Evolutionary conservation across 805 yeast genomes (phyloP), one percentile per base, ranked within the genome.

Genomic region (Pichia occidentalis): DNA sequence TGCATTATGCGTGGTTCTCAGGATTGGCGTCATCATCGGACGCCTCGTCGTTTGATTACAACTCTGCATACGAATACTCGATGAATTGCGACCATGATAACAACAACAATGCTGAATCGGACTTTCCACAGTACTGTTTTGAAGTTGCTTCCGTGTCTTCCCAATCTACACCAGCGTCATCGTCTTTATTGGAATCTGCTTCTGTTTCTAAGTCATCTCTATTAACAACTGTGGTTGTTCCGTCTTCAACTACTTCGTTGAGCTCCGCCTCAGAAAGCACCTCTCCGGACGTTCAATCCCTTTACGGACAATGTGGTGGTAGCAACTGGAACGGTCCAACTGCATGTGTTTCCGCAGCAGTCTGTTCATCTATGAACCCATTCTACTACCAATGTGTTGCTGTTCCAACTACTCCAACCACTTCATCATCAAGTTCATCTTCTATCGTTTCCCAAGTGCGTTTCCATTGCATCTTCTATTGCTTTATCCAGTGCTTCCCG

Each of bases 1-100:
- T 59, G 32, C 61, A 59, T 28, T 57, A 46, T 31, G 59, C 58
- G 14, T 59, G 61, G 53, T 49, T 53, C 26, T 51, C 54, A 21
- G 59, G 56, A 9, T 39, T 27, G 11, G 54, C 49, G 10, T 28
- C 29, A 10, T 29, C 32, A 8, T 28, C 36, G 8, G 37, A 40
- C n/a, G 36, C 41, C n/a, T 23, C 40, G 5, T 17, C 32, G 8
- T 52, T 50, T 44, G 19, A 21, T 3, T 52, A 47, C 34, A 14
- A 35, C 6, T 25, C 46, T 8, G 40, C 45, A 6, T 51, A 51
- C 27, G 61, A 56, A 30, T 56, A 58, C 41, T 28, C 43, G 23
- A 45, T 52, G 23, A 52, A 52, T 17, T 59, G 63, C 40, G 42
- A 31, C 24, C 33, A 41, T 28, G 61, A 56, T 36, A 55, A 57